Conservation (phyloP, 2,329 filamentous ascomycete species). For the Colletotrichum falcatum region DNA sequence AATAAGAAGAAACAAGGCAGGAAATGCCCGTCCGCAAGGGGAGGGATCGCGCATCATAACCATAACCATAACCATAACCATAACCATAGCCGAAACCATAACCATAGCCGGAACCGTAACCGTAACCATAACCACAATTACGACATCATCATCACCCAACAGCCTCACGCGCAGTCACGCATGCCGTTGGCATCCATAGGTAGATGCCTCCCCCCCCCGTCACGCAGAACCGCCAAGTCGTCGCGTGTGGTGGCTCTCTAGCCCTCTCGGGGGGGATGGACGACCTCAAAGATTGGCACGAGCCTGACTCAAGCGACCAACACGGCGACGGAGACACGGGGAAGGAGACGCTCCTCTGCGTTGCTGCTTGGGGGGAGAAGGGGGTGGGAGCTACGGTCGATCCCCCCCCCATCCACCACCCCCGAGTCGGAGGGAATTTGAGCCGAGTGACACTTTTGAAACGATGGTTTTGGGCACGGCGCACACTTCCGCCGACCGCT, state of each 20-base stretch:
- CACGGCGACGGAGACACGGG: neutral
- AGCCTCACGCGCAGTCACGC: neutral
- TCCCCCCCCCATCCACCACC: neutral
- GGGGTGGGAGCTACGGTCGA: neutral
- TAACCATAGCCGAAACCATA: neutral
- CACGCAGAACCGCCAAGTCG: neutral
- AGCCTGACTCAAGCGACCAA: neutral
- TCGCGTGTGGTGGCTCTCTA: neutral
- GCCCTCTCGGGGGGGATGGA: neutral
- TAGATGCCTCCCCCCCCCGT: neutral
- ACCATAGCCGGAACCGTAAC: neutral
- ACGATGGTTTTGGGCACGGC: neutral
- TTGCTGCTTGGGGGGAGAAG: neutral
- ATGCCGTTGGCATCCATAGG: neutral
- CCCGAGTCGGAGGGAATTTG: neutral
- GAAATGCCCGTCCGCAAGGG: neutral
- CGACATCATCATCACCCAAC: too few relatives aligned
- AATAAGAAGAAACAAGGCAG: neutral
- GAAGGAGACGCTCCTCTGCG: neutral
- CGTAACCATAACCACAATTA: neutral
- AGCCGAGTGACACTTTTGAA: conserved; percentile 2
- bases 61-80: neutral
- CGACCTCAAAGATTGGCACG: neutral
- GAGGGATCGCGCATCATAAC: neutral
- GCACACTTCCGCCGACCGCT: neutral